Evolutionary conservation across 1,139 yeast genomes (phyloP).

Genomic region (Yamadazyma kanchanaburiensis): DNA sequence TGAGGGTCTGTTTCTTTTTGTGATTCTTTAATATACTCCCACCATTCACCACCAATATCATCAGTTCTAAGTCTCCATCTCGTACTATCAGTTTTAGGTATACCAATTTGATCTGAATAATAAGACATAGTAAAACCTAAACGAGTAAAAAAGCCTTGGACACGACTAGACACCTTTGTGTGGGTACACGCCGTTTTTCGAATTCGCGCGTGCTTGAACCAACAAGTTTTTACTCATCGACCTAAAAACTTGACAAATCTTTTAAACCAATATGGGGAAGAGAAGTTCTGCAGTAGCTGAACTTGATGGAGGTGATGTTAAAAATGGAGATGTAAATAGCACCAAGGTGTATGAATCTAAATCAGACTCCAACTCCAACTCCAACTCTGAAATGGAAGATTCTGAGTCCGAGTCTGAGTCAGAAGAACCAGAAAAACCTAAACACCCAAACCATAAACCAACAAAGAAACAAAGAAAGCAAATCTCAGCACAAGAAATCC

Average conservation of each 20-base stretch:
- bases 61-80: conserved; percentile 77
- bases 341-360: too few relatives aligned
- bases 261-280: conserved; percentile 8
- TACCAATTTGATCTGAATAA: conserved; percentile 62
- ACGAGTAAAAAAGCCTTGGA: not conserved
- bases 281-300: conserved; percentile 6
- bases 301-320: not conserved
- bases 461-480: conserved; percentile 35
- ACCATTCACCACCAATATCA: conserved; percentile 71
- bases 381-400: conserved; percentile 12
- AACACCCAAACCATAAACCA: conserved; percentile 11
- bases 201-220: conserved; percentile 3
- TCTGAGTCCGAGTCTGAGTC: conserved; percentile 7
- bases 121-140: conserved; percentile 9
- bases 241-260: conserved; percentile 1
- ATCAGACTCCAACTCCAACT: not conserved
- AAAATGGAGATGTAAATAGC: too few relatives aligned
- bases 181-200: too few relatives aligned
- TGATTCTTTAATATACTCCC: conserved; percentile 63
- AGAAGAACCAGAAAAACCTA: conserved; percentile 7
- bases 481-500: conserved; percentile 79
- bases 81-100: conserved; percentile 63
- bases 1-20: conserved; percentile 44
- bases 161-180: too few relatives aligned
- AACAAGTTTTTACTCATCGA: conserved; percentile 11